Evolutionary conservation across 495 filamentous ascomycete species (phyloP).

Genomic region (Gamarada debralockiae): DNA sequence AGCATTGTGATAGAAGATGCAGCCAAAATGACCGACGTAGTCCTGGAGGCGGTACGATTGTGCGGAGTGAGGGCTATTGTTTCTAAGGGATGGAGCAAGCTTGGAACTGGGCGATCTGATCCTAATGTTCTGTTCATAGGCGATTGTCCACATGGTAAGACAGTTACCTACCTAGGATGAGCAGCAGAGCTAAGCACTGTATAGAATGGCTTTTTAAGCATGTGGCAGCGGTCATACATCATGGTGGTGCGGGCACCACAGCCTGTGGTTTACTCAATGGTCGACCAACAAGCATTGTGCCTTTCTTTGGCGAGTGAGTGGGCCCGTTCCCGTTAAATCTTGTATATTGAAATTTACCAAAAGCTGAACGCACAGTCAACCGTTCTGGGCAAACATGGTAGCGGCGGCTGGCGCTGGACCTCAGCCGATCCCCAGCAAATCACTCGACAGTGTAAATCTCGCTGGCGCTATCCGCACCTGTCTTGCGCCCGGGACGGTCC

Average conservation of each 20-base stretch:
- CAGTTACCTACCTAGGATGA: background rate
- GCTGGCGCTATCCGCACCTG: constrained; percentile 29
- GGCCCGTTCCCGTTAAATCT: too few relatives aligned
- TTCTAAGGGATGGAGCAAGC: constrained; percentile 60
- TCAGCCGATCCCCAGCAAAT: constrained; percentile 38
- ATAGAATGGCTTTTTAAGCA: constrained; percentile 62
- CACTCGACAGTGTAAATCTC: constrained; percentile 37
- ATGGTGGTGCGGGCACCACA: constrained; percentile 65
- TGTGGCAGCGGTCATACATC: constrained; percentile 58
- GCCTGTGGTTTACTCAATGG: constrained; percentile 56
- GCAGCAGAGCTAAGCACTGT: constrained; percentile 14
- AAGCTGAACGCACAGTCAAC: constrained; percentile 33
- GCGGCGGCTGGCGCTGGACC: constrained; percentile 45
- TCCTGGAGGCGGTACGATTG: constrained; percentile 50
- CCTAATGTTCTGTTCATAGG: constrained; percentile 55
- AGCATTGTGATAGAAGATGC: constrained; percentile 63
- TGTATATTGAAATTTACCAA: constrained; percentile 1
- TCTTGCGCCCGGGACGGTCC: constrained; percentile 5
- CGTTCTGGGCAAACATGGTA: constrained; percentile 57
- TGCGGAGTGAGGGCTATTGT: constrained; percentile 55
- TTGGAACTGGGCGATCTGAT: constrained; percentile 43
- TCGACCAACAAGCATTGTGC: constrained; percentile 56
- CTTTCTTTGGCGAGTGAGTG: constrained; percentile 61
- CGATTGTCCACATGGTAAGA: constrained; percentile 55
- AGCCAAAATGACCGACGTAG: constrained; percentile 43